Conservation (phyloP, 202 grass and related monocot species). For the Eragrostis tef region DNA sequence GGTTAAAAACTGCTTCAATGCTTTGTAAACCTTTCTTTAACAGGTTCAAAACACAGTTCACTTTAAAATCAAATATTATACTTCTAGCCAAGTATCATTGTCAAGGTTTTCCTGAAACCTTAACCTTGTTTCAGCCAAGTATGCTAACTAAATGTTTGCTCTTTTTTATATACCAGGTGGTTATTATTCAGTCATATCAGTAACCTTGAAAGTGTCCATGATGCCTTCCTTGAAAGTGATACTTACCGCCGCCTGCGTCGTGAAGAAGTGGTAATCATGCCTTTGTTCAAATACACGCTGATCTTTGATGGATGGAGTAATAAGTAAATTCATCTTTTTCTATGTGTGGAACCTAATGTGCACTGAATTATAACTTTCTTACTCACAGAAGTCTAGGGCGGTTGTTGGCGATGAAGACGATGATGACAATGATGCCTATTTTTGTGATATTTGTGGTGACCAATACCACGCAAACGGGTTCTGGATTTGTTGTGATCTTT, state of each 20-base stretch:
- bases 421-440: constrained; percentile 40
- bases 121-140: background rate
- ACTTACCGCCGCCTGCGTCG: background rate
- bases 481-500: constrained; percentile 70
- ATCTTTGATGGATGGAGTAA: too few species aligned
- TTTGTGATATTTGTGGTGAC: constrained; percentile 51
- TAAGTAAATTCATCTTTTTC: background rate
- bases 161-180: constrained; percentile 5
- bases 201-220: constrained; percentile 13
- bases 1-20: too few species aligned
- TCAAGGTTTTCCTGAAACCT: background rate
- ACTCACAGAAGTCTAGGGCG: background rate
- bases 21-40: too few species aligned
- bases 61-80: background rate
- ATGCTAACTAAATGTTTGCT: background rate
- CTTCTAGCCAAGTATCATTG: background rate
- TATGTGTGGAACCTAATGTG: background rate
- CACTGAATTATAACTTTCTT: background rate
- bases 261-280: background rate
- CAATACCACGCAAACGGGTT: constrained; percentile 58
- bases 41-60: too few species aligned
- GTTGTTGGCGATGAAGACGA: constrained; percentile 47
- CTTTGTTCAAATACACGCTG: background rate
- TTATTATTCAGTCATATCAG: background rate
- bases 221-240: background rate